Evolutionary conservation across 306 rosid genomes (phyloP).

Genomic region (Styphnolobium japonicum): DNA sequence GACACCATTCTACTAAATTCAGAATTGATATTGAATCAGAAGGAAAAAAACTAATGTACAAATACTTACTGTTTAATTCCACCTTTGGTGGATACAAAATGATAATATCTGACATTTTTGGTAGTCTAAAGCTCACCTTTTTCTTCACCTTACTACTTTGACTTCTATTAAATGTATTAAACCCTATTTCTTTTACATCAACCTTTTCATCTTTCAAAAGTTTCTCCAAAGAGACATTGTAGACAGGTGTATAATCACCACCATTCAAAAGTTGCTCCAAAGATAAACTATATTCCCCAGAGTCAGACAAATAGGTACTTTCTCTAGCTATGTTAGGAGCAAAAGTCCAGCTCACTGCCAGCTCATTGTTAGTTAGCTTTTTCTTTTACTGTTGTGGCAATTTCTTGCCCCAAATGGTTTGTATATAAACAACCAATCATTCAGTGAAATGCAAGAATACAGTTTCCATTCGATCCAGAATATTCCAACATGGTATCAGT

Average conservation of each 20-base stretch:
- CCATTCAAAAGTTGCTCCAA: conserved; percentile 20
- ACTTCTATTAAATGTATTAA: conserved; percentile 23
- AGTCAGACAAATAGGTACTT: background rate
- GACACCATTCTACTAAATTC: background rate
- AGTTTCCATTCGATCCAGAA: too few species aligned
- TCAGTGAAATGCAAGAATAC: too few species aligned
- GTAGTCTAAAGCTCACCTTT: conserved; percentile 45
- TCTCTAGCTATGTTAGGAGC: too few species aligned
- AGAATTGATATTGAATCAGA: background rate
- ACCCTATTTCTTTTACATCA: conserved; percentile 28
- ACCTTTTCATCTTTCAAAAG: conserved; percentile 29
- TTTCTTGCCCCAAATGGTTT: too few species aligned
- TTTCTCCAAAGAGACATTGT: conserved; percentile 20
- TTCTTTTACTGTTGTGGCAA: too few species aligned
- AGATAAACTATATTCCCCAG: conserved; percentile 8
- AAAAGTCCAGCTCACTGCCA: too few species aligned
- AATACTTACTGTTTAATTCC: background rate
- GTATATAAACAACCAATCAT: too few species aligned
- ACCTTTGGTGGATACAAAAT: conserved; percentile 32
- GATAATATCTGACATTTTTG: conserved; percentile 51
- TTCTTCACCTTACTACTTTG: conserved; percentile 38
- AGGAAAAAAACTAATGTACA: background rate
- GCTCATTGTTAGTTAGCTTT: too few species aligned
- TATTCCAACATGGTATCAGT: too few species aligned
- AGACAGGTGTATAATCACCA: background rate